Evolutionary conservation across 176 grass and related monocot genomes (phyloP).

Genomic region (Musa itinerans): DNA sequence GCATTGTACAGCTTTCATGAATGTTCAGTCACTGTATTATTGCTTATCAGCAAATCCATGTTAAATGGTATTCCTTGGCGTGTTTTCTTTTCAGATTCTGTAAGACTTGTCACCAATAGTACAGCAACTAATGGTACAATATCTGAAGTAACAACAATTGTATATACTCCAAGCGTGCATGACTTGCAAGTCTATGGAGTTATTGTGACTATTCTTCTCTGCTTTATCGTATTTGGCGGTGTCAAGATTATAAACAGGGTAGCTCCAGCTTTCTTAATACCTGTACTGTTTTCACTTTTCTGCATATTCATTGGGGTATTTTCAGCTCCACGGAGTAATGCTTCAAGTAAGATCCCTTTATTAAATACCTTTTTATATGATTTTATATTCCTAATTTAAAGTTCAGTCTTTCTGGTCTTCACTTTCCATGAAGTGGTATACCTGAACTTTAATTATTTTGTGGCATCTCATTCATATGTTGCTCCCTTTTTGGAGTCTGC

Average conservation of each 20-base stretch:
- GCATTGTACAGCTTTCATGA: background rate
- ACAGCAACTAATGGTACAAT: conserved; percentile 30
- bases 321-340: conserved; percentile 73
- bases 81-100: conserved; percentile 47
- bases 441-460: conserved; percentile 1
- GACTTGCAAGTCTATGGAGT: conserved; percentile 94
- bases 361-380: conserved; percentile 12
- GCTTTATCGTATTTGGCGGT: conserved; percentile 97
- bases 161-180: conserved; percentile 85
- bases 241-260: conserved; percentile 99
- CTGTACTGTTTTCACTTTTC: conserved; percentile 92
- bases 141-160: conserved; percentile 42
- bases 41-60: background rate
- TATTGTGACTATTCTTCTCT: conserved; percentile 87
- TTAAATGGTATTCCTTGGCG: background rate
- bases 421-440: background rate
- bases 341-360: conserved; percentile 53
- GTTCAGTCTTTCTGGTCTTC: background rate
- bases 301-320: conserved; percentile 96
- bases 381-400: background rate
- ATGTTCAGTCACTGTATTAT: background rate
- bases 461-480: conserved; percentile 15
- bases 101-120: conserved; percentile 61
- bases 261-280: conserved; percentile 89
- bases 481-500: conserved; percentile 10